Conservation (phyloP, 371 early-diverging fungal species). For the Cokeromyces recurvatus region DNA sequence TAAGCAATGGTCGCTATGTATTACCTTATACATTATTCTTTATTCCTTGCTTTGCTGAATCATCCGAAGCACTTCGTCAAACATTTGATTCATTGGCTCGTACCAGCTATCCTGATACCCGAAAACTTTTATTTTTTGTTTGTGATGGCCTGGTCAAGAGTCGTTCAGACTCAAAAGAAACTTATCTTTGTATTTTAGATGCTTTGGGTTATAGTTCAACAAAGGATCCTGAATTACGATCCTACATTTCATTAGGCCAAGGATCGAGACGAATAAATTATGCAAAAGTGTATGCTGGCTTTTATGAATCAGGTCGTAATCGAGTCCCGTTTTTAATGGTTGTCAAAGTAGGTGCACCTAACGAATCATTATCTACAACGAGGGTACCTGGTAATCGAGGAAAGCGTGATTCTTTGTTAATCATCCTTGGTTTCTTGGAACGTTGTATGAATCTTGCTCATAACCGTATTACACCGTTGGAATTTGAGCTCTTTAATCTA, state of each 20-base stretch:
- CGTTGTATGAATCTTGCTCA: slow-evolving; percentile 41
- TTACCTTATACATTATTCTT: slow-evolving; percentile 32
- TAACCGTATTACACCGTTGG: slow-evolving; percentile 39
- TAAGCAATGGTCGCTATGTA: background rate
- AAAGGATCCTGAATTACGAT: slow-evolving; percentile 30
- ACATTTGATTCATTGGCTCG: slow-evolving; percentile 51
- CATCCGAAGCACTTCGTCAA: slow-evolving; percentile 32
- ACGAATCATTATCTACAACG: slow-evolving; percentile 7
- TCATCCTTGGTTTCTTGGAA: slow-evolving; percentile 39
- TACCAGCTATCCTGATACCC: slow-evolving; percentile 39
- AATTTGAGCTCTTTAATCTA: slow-evolving; percentile 43
- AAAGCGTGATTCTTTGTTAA: slow-evolving; percentile 40
- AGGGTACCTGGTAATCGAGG: slow-evolving; percentile 39
- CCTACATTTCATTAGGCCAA: slow-evolving; percentile 40
- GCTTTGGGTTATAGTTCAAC: slow-evolving; percentile 40
- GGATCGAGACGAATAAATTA: slow-evolving; percentile 29
- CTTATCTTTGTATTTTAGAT: slow-evolving; percentile 34
- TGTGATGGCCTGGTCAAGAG: slow-evolving; percentile 39
- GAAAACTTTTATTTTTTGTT: slow-evolving; percentile 47
- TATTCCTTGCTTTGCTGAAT: slow-evolving; percentile 42
- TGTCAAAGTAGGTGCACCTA: slow-evolving; percentile 34
- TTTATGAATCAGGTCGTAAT: slow-evolving; percentile 41
- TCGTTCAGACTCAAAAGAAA: slow-evolving; percentile 25
- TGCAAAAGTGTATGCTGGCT: slow-evolving; percentile 45
- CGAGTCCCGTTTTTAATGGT: slow-evolving; percentile 43